These are phyloP conservation scores for Pyrenophora seminiperda DNA, from an alignment of 2,329 filamentous ascomycete genomes.

Conservation along the genomic window DNA sequence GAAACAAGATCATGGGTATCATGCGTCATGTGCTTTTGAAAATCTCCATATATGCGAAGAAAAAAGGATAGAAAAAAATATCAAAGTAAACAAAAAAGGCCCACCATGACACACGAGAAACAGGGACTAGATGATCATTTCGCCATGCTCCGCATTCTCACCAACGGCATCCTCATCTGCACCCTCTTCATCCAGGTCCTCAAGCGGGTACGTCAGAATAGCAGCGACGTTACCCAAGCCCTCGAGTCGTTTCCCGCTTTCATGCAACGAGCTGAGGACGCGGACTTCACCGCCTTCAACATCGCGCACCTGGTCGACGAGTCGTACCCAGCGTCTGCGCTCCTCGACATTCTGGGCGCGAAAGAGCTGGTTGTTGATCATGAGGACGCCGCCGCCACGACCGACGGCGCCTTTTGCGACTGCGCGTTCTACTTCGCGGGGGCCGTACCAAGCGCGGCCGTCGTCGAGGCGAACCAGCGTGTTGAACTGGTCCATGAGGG, in stretches of 20 bases:
- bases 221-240: slow-evolving; percentile 86
- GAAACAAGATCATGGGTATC: too few species aligned
- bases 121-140: slow-evolving; percentile 35
- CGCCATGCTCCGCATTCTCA: slow-evolving; percentile 17
- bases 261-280: slow-evolving; percentile 90
- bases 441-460: slow-evolving; percentile 88
- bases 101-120: neutral
- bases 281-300: slow-evolving; percentile 82
- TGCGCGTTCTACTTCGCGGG: slow-evolving; percentile 78
- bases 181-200: slow-evolving; percentile 73
- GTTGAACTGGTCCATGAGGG: slow-evolving; percentile 82
- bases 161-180: slow-evolving; percentile 26
- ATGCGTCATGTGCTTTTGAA: too few species aligned
- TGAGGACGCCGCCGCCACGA: slow-evolving; percentile 78
- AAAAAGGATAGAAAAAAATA: too few species aligned
- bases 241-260: slow-evolving; percentile 85
- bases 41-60: too few species aligned
- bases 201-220: slow-evolving; percentile 85
- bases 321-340: slow-evolving; percentile 77
- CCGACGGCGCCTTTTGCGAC: slow-evolving; percentile 88
- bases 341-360: slow-evolving; percentile 77
- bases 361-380: slow-evolving; percentile 89
- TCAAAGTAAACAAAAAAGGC: neutral
- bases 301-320: slow-evolving; percentile 87
- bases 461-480: slow-evolving; percentile 81